Conservation (phyloP, 2,329 filamentous ascomycete genomes). For the Rutstroemia sp. region DNA sequence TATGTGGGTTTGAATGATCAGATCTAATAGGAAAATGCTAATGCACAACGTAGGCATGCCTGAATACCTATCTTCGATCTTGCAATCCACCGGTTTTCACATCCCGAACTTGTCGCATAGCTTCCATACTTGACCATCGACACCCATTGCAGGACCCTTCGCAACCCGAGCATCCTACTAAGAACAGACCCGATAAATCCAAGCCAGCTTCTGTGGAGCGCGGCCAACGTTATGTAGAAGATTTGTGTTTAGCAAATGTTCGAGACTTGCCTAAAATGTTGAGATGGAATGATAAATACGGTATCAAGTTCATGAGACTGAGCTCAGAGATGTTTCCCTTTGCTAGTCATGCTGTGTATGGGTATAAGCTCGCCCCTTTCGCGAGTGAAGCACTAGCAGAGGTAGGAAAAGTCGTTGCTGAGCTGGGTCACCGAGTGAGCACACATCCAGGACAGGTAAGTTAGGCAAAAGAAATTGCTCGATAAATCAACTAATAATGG, state of each 20-base stretch:
- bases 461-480: not conserved
- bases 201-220: constrained; percentile 58
- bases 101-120: constrained; percentile 84
- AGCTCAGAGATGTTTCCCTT: constrained; percentile 98
- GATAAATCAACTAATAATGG: not conserved
- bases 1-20: constrained; percentile 54
- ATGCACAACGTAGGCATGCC: constrained; percentile 54
- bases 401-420: constrained; percentile 66
- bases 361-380: constrained; percentile 78
- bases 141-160: constrained; percentile 70
- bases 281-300: constrained; percentile 85
- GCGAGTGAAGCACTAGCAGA: constrained; percentile 70
- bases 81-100: constrained; percentile 81
- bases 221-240: constrained; percentile 68
- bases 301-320: constrained; percentile 85
- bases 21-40: not conserved
- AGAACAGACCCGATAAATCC: constrained; percentile 75
- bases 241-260: constrained; percentile 73
- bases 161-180: constrained; percentile 71
- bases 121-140: constrained; percentile 83
- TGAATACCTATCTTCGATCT: constrained; percentile 84
- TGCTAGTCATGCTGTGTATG: constrained; percentile 79
- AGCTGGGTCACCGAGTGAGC: constrained; percentile 77
- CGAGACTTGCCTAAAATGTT: constrained; percentile 79
- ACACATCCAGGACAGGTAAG: constrained; percentile 72